These are phyloP conservation scores for Magnaporthales sp. DNA, from an alignment of 2,329 filamentous ascomycete genomes.

Conservation along the genomic window DNA sequence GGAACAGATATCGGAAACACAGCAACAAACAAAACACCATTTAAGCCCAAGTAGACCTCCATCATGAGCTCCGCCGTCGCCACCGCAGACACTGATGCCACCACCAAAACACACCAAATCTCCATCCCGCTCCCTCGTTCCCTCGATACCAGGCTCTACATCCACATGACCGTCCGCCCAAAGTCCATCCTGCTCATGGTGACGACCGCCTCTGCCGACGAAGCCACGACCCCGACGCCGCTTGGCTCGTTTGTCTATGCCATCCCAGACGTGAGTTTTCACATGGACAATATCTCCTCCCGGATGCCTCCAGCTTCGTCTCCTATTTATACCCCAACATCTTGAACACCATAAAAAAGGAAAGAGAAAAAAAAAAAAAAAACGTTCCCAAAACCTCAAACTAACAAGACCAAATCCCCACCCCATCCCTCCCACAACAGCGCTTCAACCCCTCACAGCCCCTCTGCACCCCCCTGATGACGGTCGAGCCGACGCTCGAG, in stretches of 20 bases:
- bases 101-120: conserved; percentile 30
- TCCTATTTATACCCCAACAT: conserved; percentile 3
- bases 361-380: not conserved
- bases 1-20: too few relatives aligned
- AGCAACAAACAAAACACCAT: not conserved
- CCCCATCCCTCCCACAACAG: conserved; percentile 20
- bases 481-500: conserved; percentile 67
- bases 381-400: conserved; percentile 1
- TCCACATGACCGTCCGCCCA: conserved; percentile 48
- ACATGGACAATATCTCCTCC: not conserved
- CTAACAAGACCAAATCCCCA: not conserved
- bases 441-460: conserved; percentile 49
- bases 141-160: conserved; percentile 51
- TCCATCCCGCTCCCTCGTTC: conserved; percentile 53
- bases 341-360: not conserved
- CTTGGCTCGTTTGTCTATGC: conserved; percentile 93
- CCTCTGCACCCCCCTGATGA: conserved; percentile 72
- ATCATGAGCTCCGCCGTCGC: not conserved
- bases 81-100: not conserved
- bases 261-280: conserved; percentile 66
- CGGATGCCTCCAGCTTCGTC: too few relatives aligned
- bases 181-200: conserved; percentile 53
- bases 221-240: conserved; percentile 37
- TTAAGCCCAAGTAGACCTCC: not conserved
- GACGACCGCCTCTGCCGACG: conserved; percentile 47